phyloP scores from a whole-genome alignment of 1,284 basidiomycete species.

The Fomitopsis pinicola region DNA sequence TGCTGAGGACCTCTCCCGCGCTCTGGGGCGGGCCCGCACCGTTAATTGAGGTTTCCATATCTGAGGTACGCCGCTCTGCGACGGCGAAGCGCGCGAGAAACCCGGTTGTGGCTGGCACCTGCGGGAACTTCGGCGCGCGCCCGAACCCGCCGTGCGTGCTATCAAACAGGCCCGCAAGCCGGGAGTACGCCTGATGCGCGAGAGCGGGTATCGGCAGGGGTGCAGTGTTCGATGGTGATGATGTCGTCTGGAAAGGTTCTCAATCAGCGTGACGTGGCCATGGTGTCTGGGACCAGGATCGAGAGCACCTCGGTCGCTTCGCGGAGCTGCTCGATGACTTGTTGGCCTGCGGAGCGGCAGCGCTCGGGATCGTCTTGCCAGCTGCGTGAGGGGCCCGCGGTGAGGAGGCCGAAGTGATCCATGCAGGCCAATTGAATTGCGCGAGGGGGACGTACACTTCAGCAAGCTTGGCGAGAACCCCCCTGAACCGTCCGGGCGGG shows the following conservation, averaged over 20 bases:
- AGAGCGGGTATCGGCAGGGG: conserved; percentile 8
- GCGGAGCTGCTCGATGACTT: conserved; percentile 19
- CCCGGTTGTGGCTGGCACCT: conserved; percentile 19
- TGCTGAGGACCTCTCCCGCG: neutral
- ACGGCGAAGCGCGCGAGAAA: conserved; percentile 20
- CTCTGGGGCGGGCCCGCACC: neutral
- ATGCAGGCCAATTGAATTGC: neutral
- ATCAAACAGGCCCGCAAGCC: conserved; percentile 25
- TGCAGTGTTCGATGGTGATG: neutral
- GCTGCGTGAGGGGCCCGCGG: conserved; percentile 6
- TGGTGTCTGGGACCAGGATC: neutral
- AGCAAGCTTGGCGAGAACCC: conserved; percentile 22
- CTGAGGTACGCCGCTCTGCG: conserved; percentile 9
- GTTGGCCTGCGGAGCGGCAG: conserved; percentile 17
- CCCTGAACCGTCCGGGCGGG: conserved; percentile 25
- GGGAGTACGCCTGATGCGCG: conserved; percentile 11
- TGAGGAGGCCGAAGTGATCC: neutral
- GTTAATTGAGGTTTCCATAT: neutral
- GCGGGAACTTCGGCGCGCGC: conserved; percentile 37
- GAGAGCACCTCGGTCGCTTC: conserved; percentile 11
- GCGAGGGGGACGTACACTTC: conserved; percentile 15
- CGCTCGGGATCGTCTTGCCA: conserved; percentile 24
- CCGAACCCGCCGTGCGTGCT: conserved; percentile 33
- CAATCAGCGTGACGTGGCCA: neutral
- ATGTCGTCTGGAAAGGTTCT: neutral